Base-by-base conservation (phyloP, 371 early-diverging fungal species). In the Mortierella sp. region DNA sequence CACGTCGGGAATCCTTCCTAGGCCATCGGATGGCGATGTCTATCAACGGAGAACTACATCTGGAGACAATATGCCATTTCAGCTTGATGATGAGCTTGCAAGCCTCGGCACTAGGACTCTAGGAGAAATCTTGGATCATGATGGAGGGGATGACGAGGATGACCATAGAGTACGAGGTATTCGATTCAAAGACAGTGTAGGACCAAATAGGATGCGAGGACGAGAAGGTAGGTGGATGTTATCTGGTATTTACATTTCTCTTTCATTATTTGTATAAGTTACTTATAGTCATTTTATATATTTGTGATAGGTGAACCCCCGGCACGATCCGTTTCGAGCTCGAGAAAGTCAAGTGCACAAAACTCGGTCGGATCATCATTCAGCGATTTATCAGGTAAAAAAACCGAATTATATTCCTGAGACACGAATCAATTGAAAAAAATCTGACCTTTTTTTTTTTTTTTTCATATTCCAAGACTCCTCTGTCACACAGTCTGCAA, bases 401-500 rank as follows among this genome's bases (percentile, higher is more conserved):
- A 51, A 23, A 8, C 12, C 2, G 2, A 53, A 53, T 7, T 34
- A 13, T 15, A n/a, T 29, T 53, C 26, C 1, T 47, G 47, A 5
- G 17, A 43, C 12, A 17, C 19, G 45, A 4, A 43, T 4, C 7
- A 2, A 43, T 43, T 12, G 2, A 9, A 9, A 9, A 15, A 43
- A 43, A 4, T 43, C 2, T 9, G 15, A 43, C 43, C 7, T 43
- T 43, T 15, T 51, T 51, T 3, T 12, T 51, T 56, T 35, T 5
- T 17, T 28, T 47, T 17, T 62, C 32, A 10, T 4, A 32, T 67
- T 54, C 42, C 19, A 34, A 83, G 89, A 89, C 59, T 85, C 89
- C 9, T 89, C 89, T 13, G 83, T 89, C 10, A 89, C 90, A 1
- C 88, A 86, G 61, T 89, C 90, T 1, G 90, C 90, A 5, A 68